Evolutionary conservation across 2,329 filamentous ascomycete species (phyloP).

Genomic region (Epichloe coenophiala): DNA sequence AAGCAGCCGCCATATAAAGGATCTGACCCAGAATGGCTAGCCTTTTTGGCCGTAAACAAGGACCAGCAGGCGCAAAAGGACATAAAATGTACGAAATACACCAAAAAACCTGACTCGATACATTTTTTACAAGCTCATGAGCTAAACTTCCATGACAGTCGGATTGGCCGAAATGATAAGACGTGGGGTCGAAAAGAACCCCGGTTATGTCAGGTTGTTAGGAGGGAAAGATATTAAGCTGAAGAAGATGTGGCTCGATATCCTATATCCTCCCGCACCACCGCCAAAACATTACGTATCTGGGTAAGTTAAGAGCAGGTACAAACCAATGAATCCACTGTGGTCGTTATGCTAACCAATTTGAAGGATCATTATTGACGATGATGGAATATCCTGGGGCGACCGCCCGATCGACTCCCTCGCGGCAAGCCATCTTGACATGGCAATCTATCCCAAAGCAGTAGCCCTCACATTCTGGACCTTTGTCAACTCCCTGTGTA

Average conservation of each 20-base stretch:
- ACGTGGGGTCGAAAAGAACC: slow-evolving; percentile 26
- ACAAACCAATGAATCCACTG: neutral
- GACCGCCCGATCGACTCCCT: slow-evolving; percentile 34
- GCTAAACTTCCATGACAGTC: slow-evolving; percentile 9
- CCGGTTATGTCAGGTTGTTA: slow-evolving; percentile 24
- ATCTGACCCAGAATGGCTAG: slow-evolving; percentile 49
- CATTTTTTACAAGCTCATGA: neutral
- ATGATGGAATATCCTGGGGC: slow-evolving; percentile 34
- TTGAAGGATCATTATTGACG: slow-evolving; percentile 33
- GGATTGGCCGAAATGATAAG: slow-evolving; percentile 21
- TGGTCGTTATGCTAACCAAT: slow-evolving; percentile 2
- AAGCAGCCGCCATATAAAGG: slow-evolving; percentile 37
- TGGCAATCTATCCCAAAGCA: slow-evolving; percentile 40
- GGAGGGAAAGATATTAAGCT: slow-evolving; percentile 36
- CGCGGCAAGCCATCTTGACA: slow-evolving; percentile 29
- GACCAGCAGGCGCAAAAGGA: slow-evolving; percentile 32
- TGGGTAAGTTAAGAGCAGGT: slow-evolving; percentile 32
- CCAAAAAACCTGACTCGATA: neutral
- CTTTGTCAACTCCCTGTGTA: slow-evolving; percentile 34
- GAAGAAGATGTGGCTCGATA: slow-evolving; percentile 43
- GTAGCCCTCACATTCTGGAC: slow-evolving; percentile 37
- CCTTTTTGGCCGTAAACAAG: slow-evolving; percentile 44
- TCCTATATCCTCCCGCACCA: slow-evolving; percentile 44
- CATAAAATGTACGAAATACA: slow-evolving; percentile 30
- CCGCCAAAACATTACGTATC: slow-evolving; percentile 46